phyloP scores from a whole-genome alignment of 306 rosid species.

The Malus asiatica region DNA sequence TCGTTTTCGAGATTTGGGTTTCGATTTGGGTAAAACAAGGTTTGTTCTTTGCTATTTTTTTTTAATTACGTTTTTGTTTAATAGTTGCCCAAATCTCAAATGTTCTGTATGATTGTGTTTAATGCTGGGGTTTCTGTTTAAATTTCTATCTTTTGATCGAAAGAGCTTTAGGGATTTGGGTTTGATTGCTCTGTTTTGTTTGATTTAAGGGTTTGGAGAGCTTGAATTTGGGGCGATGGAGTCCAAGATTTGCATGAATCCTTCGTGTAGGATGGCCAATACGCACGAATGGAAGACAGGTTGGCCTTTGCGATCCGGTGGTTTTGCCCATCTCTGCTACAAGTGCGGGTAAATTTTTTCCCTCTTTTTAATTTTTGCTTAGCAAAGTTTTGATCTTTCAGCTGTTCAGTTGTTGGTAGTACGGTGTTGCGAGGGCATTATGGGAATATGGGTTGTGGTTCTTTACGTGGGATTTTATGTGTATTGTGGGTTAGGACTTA shows the following conservation, averaged over 20 bases:
- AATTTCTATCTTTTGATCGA: constrained; percentile 9
- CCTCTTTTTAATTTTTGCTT: background rate
- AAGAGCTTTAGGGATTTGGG: constrained; percentile 44
- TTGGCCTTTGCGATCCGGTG: constrained; percentile 86
- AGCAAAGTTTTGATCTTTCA: constrained; percentile 17
- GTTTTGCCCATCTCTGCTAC: constrained; percentile 77
- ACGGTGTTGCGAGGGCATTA: background rate
- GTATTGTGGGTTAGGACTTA: background rate
- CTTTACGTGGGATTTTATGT: background rate
- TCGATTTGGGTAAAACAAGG: constrained; percentile 4
- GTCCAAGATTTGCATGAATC: constrained; percentile 61
- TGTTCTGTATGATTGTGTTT: background rate
- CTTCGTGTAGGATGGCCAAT: constrained; percentile 32
- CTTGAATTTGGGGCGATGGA: constrained; percentile 58
- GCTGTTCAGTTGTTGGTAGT: background rate
- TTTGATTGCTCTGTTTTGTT: constrained; percentile 27
- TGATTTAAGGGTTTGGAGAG: constrained; percentile 3
- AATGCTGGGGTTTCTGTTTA: background rate
- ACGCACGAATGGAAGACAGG: constrained; percentile 73
- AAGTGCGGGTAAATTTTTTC: constrained; percentile 69
- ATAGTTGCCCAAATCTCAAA: background rate
- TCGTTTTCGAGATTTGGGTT: background rate
- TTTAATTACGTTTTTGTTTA: background rate
- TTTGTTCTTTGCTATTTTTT: background rate
- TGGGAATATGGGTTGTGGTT: background rate